A percentile compares a stretch with the other conserved stretches of the same genome.
phyloP scores from a whole-genome alignment of 73 alveolate genomes.

The Breviolum minutum region DNA sequence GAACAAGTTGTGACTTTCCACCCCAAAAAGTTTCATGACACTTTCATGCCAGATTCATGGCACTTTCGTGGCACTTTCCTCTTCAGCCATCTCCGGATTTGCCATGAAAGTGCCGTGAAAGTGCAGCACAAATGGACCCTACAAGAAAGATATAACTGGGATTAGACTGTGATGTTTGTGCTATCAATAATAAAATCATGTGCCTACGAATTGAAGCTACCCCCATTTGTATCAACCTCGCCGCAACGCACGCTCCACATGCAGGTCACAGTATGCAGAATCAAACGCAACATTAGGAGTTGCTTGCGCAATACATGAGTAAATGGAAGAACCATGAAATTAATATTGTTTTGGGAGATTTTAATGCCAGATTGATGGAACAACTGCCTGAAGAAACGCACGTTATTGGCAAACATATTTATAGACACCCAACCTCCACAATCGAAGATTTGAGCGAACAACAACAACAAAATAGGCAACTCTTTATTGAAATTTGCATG shows the following conservation, averaged over 20 bases:
- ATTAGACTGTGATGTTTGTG: not conserved
- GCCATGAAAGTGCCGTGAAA: no score
- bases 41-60: no score
- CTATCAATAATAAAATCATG: not conserved
- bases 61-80: no score
- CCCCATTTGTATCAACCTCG: not conserved
- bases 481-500: not conserved
- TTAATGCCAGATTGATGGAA: conserved; percentile 57
- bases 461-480: not conserved
- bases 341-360: conserved; percentile 15
- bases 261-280: not conserved
- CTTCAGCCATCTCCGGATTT: no score
- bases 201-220: not conserved
- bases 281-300: not conserved
- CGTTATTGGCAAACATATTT: not conserved
- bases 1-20: no score
- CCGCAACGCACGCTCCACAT: conserved; percentile 9
- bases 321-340: not conserved
- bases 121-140: no score
- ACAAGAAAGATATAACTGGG: no score
- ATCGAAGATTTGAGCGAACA: not conserved
- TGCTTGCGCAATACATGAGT: not conserved
- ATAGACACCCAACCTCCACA: not conserved
- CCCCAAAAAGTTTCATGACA: no score
- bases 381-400: not conserved